phyloP scores from a whole-genome alignment of 108 stramenopile genomes.

The Cyclotella atomus region DNA sequence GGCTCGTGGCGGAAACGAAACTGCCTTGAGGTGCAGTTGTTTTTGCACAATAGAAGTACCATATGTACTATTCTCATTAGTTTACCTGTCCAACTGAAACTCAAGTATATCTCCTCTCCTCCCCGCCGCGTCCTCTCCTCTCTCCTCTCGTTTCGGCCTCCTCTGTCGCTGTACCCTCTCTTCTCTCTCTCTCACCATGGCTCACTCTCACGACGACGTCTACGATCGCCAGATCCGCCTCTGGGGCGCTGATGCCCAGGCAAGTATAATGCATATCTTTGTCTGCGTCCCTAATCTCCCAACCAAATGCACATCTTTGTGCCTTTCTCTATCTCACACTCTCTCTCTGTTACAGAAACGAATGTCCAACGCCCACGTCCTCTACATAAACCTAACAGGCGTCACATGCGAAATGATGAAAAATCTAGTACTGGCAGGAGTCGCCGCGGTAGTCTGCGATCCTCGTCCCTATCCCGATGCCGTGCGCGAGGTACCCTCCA shows the following conservation, averaged over 20 bases:
- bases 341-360: constrained; percentile 50
- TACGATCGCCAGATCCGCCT: constrained; percentile 97
- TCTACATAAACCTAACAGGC: constrained; percentile 90
- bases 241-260: constrained; percentile 96
- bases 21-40: too few species aligned
- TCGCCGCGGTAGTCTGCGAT: constrained; percentile 85
- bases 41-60: too few species aligned
- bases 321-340: too few species aligned
- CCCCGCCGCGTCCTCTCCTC: not conserved
- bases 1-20: too few species aligned
- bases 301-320: too few species aligned
- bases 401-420: constrained; percentile 89
- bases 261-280: too few species aligned
- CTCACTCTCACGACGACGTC: constrained; percentile 60
- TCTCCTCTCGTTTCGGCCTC: not conserved
- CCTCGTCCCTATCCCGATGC: constrained; percentile 64
- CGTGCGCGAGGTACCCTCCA: constrained; percentile 51
- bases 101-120: too few species aligned
- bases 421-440: constrained; percentile 93
- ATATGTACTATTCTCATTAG: too few species aligned
- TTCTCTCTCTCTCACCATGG: not conserved
- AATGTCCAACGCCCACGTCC: constrained; percentile 85
- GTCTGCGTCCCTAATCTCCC: too few species aligned
- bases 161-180: not conserved
- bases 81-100: too few species aligned